phyloP scores from a whole-genome alignment of 2,329 filamentous ascomycete species.

The Acrodontium crateriforme region DNA sequence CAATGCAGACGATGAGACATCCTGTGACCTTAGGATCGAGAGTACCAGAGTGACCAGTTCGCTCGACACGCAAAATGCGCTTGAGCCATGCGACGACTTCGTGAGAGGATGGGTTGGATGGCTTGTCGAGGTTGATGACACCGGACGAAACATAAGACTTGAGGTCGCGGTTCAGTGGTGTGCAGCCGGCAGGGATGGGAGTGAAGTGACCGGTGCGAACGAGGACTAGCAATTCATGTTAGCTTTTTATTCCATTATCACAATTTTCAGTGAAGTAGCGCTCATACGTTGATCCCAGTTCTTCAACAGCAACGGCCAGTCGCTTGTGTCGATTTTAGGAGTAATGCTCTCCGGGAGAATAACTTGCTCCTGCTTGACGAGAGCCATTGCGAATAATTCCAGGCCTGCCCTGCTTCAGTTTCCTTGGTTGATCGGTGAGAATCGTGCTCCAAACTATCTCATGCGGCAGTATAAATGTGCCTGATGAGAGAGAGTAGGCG shows the following conservation, averaged over 20 bases:
- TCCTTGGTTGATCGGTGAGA: too few species aligned
- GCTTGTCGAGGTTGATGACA: constrained; percentile 97
- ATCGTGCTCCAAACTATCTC: too few species aligned
- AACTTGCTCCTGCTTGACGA: constrained; percentile 46
- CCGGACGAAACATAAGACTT: constrained; percentile 95
- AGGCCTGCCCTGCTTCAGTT: too few species aligned
- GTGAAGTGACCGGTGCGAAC: constrained; percentile 94
- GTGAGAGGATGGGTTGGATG: constrained; percentile 93
- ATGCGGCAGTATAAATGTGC: too few species aligned
- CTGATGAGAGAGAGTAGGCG: too few species aligned
- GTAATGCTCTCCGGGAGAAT: constrained; percentile 85
- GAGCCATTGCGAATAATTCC: constrained; percentile 18
- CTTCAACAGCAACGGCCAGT: constrained; percentile 88
- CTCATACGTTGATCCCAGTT: constrained; percentile 80
- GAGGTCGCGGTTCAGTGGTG: constrained; percentile 82
- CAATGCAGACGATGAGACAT: constrained; percentile 87
- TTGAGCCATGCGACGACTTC: constrained; percentile 99
- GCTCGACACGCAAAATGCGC: constrained; percentile 86
- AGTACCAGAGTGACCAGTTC: constrained; percentile 96
- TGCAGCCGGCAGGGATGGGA: constrained; percentile 84
- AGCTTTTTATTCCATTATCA: neutral
- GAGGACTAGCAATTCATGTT: too few species aligned
- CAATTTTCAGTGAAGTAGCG: neutral
- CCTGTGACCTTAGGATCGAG: constrained; percentile 97
- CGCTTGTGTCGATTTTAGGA: constrained; percentile 69